Evolutionary conservation across 805 yeast species (phyloP), one percentile per base, ranked within the genome.

Genomic region (Saturnispora serradocipensis): DNA sequence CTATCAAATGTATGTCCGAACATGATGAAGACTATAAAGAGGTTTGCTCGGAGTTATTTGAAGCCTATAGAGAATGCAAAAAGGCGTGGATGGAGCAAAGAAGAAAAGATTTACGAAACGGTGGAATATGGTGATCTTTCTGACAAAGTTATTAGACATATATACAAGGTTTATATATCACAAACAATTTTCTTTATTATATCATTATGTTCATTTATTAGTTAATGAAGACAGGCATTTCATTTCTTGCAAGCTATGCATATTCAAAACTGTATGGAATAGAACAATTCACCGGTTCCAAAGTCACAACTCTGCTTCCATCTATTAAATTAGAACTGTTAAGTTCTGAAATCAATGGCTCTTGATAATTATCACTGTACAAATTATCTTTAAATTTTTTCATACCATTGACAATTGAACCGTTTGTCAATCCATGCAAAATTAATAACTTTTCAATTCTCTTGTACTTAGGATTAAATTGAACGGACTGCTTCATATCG

Each of bases 61-160:
- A 84, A 60, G 97, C 97, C 0, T 91, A 91, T 65, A 74, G 91
- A 54, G 99, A 91, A 61, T 91, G 99, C 69, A 85, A 86, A 64
- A 82, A 82, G 61, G 86, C 76, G 54, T 86, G 90, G 90, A 67
- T 77, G 63, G 61, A 53, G 22, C 64, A 63, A 51, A 59, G 68
- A 53, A 61, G 56, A 47, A 63, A 54, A 45, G 69, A 63, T 48
- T 52, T 53, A 10, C 49, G 58, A 15, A 51, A 38, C 32, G 67
- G 67, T 43, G 69, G 69, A 18, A 57, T 64, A 11, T 66, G 70
- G 70, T 66, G 52, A 57, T 13, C 18, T 3, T 28, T 7, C 20
- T 13, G 3, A 18, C 32, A 25, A 8, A 25, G 9, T 45, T n/a
- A 18, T n/a, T 6, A 15, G 18, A 35, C 9, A 5, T 15, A 35